A percentile compares a stretch with the other conserved stretches of the same genome.
Conservation (phyloP, 768 basidiomycete species). For the Russula sp. region DNA sequence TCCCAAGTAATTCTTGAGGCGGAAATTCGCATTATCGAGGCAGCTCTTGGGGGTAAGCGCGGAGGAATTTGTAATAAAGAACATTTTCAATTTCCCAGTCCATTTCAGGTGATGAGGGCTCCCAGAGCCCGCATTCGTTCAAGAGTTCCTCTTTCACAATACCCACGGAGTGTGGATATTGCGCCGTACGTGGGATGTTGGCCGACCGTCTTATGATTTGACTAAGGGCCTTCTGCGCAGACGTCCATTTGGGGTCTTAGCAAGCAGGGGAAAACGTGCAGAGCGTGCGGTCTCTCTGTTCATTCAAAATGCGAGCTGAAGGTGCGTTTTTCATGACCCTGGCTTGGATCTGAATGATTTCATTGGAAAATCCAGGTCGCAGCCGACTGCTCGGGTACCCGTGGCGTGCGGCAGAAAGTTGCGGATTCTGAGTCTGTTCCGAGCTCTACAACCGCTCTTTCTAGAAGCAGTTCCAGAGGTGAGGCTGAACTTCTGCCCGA, state of each 20-base stretch:
- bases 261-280: slow-evolving; percentile 84
- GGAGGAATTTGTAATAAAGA: neutral
- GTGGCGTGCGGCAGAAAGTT: slow-evolving; percentile 24
- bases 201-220: neutral
- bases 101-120: slow-evolving; percentile 62
- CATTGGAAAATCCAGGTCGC: slow-evolving; percentile 44
- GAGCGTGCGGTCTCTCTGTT: slow-evolving; percentile 66
- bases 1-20: slow-evolving; percentile 51
- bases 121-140: slow-evolving; percentile 64
- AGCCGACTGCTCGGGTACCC: slow-evolving; percentile 50
- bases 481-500: slow-evolving; percentile 10
- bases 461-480: slow-evolving; percentile 28
- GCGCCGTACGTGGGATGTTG: slow-evolving; percentile 30
- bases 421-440: slow-evolving; percentile 23
- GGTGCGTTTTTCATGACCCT: slow-evolving; percentile 34
- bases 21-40: slow-evolving; percentile 56
- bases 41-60: slow-evolving; percentile 55
- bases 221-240: slow-evolving; percentile 32
- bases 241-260: slow-evolving; percentile 81
- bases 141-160: slow-evolving; percentile 84
- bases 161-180: slow-evolving; percentile 74
- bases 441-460: slow-evolving; percentile 30
- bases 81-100: neutral
- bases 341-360: neutral
- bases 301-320: slow-evolving; percentile 84